phyloP scores from a whole-genome alignment of 257 asterid genomes.

The Solanum verrucosum region DNA sequence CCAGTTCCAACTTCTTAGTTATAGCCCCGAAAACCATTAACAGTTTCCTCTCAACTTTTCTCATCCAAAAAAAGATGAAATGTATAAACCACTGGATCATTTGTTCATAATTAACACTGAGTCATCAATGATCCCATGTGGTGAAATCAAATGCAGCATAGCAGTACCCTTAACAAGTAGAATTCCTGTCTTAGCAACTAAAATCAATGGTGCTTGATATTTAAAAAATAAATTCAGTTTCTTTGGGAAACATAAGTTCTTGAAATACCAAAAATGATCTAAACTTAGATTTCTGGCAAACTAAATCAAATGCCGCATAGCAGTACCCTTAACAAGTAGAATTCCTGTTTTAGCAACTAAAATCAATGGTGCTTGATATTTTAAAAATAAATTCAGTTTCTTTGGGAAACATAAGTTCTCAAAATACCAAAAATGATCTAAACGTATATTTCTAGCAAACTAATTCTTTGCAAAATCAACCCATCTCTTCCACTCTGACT shows the following conservation, averaged over 20 bases:
- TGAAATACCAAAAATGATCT: neutral
- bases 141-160: neutral
- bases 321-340: neutral
- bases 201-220: neutral
- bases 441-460: neutral
- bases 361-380: neutral
- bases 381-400: neutral
- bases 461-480: neutral
- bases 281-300: neutral
- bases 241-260: neutral
- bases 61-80: neutral
- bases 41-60: neutral
- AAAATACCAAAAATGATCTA: neutral
- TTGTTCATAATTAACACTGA: neutral
- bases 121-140: neutral
- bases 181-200: neutral
- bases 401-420: neutral
- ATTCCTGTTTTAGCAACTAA: neutral
- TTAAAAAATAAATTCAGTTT: neutral
- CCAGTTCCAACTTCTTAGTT: neutral
- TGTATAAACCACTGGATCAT: neutral
- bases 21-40: neutral
- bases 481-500: neutral
- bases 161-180: neutral
- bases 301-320: neutral